Percentiles rank a stretch among this genome's conserved stretches.
Conservation (phyloP, 2,329 filamentous ascomycete genomes). For the Endothia cerciana region DNA sequence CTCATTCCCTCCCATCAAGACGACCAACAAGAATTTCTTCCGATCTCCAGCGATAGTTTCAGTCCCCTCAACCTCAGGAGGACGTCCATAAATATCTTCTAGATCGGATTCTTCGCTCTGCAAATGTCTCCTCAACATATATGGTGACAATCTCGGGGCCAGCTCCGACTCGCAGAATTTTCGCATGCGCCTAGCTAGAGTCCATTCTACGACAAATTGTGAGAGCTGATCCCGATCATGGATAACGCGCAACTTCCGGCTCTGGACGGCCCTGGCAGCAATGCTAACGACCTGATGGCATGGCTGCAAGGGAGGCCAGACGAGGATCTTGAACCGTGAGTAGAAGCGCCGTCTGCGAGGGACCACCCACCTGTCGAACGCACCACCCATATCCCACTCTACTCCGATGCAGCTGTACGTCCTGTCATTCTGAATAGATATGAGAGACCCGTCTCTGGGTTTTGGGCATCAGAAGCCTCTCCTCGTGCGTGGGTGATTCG, state of each 20-base stretch:
- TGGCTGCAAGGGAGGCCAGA: constrained; percentile 34
- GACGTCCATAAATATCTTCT: background rate
- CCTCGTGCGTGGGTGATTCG: constrained; percentile 11
- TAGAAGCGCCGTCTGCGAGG: background rate
- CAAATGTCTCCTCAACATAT: background rate
- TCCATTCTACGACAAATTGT: background rate
- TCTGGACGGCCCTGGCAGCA: constrained; percentile 33
- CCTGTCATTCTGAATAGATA: background rate
- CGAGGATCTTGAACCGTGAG: constrained; percentile 23
- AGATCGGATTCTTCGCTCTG: background rate
- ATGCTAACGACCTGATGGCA: constrained; percentile 34
- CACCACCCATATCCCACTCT: background rate
- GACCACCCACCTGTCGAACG: constrained; percentile 5
- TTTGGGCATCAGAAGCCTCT: background rate
- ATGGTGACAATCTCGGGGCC: background rate
- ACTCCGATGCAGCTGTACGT: constrained; percentile 3
- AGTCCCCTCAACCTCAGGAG: background rate
- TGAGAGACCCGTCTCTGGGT: background rate
- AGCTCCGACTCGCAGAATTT: constrained; percentile 16
- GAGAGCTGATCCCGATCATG: constrained; percentile 19
- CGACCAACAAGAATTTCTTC: background rate
- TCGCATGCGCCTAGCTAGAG: background rate
- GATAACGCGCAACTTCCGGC: constrained; percentile 25
- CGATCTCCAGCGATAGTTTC: background rate
- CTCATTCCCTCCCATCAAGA: background rate